Evolutionary conservation across 495 filamentous ascomycete species (phyloP), one percentile per base, ranked within the genome.

Genomic region (Aspergillus indologenus): DNA sequence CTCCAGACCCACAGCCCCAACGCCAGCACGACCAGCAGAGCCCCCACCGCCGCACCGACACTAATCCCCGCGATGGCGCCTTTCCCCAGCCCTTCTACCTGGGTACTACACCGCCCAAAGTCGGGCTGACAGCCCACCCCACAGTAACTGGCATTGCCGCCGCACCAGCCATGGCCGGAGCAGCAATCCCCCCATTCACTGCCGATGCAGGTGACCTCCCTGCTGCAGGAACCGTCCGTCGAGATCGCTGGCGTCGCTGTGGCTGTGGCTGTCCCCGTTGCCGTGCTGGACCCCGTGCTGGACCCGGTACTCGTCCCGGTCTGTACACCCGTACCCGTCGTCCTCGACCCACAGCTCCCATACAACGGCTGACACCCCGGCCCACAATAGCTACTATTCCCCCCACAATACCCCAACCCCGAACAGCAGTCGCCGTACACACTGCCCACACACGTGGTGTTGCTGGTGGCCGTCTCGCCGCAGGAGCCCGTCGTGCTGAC

Each of bases 11-110:
- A 60, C 2, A 44, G 31, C 22, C 43, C 6, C 44, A 60, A 24
- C 5, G 49, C 58, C 1, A 60, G 26, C 17, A 60, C 20, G 1
- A 46, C 18, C 1, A 18, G 18, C n/a, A n/a, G n/a, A 11, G 45
- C 58, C 1, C 23, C 58, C 0, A 50, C 52, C 12, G 45, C 51
- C 17, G 58, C 52, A 17, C 52, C 58, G 5, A 60, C 51, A 14
- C 45, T 26, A 29, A 60, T 60, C 5, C 58, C 58, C 17, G 58
- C 58, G 9, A 60, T 60, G 2, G 58, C 58, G 5, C 58, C 51
- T 17, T 9, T 51, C n/a, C 58, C 50, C 26, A 60, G 34, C 1
- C 51, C 51, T 1, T 24, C 49, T 12, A 8, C 23, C 19, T n/a
- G n/a, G n/a, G n/a, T n/a, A 45, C 31, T 20, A 45, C 53, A 54